Conservation (phyloP, 441 rosid genomes). For the Metrosideros polymorpha region DNA sequence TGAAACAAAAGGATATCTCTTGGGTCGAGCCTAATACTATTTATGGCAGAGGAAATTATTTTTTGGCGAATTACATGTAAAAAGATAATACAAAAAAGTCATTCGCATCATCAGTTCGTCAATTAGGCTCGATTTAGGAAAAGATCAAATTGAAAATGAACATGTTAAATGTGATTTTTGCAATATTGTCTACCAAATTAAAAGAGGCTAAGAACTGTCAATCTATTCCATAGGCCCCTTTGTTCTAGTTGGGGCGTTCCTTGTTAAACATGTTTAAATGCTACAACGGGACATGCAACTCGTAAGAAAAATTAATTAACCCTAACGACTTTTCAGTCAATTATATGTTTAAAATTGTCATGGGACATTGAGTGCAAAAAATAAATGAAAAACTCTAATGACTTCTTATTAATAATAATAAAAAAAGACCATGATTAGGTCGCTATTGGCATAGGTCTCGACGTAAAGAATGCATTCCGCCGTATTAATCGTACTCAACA, state of each 20-base stretch:
- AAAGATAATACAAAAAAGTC: background rate
- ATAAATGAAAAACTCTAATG: background rate
- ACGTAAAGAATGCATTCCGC: background rate
- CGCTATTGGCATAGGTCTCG: accelerated
- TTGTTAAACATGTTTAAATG: background rate
- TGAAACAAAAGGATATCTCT: background rate
- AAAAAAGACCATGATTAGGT: background rate
- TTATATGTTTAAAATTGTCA: background rate
- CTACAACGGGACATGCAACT: background rate
- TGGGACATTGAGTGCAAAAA: too few relatives aligned
- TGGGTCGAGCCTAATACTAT: background rate
- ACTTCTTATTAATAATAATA: background rate
- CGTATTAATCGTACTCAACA: accelerated
- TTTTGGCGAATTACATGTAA: background rate
- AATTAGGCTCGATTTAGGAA: background rate
- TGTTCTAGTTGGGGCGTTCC: background rate
- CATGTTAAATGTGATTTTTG: background rate
- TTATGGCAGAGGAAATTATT: background rate
- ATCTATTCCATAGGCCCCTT: background rate
- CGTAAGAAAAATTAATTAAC: background rate
- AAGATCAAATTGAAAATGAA: background rate
- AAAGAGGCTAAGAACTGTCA: background rate
- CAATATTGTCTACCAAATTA: background rate
- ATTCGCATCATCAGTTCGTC: background rate
- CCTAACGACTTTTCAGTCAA: background rate